phyloP scores from a whole-genome alignment of 257 asterid genomes.

The Cordia subcordata region DNA sequence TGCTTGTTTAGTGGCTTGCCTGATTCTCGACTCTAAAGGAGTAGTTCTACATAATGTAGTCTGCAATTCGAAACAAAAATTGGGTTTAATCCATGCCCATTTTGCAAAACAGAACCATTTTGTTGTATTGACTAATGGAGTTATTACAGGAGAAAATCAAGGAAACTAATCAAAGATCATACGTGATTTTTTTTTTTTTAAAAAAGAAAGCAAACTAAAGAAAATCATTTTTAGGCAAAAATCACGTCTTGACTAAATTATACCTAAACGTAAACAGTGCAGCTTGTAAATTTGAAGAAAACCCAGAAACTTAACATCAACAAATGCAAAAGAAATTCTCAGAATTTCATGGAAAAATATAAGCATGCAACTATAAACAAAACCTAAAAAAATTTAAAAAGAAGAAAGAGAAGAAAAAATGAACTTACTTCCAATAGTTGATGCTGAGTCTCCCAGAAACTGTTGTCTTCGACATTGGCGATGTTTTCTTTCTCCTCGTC shows the following conservation, averaged over 20 bases:
- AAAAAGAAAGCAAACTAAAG: background rate
- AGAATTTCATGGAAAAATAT: too few species aligned
- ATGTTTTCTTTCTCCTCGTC: conserved; percentile 34
- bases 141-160: background rate
- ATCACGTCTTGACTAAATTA: background rate
- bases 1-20: conserved; percentile 52
- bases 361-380: too few species aligned
- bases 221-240: background rate
- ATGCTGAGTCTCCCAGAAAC: conserved; percentile 69
- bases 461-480: conserved; percentile 20
- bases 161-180: too few species aligned
- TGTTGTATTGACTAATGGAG: background rate
- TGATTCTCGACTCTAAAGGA: conserved; percentile 57
- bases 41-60: conserved; percentile 63
- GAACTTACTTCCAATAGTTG: conserved; percentile 60
- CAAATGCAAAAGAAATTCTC: too few species aligned
- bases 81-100: background rate
- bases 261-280: background rate
- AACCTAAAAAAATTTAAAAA: too few species aligned
- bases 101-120: too few species aligned
- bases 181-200: too few species aligned
- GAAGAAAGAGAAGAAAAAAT: background rate
- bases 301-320: background rate
- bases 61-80: conserved; percentile 26
- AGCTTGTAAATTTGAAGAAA: background rate